Conservation (phyloP, 202 grass and related monocot genomes). For the Carex sylvatica region DNA sequence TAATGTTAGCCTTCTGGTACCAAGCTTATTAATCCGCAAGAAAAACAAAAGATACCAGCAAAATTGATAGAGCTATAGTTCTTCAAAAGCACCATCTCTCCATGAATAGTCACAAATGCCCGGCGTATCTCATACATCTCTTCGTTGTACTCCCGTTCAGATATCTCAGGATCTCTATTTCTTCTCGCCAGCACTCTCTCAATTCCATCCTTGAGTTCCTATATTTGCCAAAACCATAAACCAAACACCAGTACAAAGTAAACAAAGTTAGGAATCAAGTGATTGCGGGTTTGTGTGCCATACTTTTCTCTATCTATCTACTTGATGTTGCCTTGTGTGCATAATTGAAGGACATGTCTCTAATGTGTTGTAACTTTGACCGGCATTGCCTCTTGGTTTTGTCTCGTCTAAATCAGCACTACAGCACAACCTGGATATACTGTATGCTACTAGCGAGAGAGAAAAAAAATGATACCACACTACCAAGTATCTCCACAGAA, state of each 20-base stretch:
- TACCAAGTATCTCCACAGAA: background rate
- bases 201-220: constrained; percentile 95
- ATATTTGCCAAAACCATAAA: background rate
- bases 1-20: background rate
- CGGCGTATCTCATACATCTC: constrained; percentile 89
- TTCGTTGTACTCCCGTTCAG: constrained; percentile 67
- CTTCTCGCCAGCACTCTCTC: constrained; percentile 61
- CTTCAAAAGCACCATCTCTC: constrained; percentile 93
- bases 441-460: background rate
- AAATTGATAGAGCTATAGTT: constrained; percentile 95
- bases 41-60: constrained; percentile 45
- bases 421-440: background rate
- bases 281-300: background rate
- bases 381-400: background rate
- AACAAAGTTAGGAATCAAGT: background rate
- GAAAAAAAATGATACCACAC: background rate
- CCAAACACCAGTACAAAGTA: background rate
- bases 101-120: constrained; percentile 93
- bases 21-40: background rate
- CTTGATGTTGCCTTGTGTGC: background rate
- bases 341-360: background rate
- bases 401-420: background rate
- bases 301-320: background rate
- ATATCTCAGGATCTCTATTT: constrained; percentile 48
- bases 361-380: background rate